These are phyloP conservation scores for Macrocystidia cucumis DNA, from an alignment of 1,284 basidiomycete species.

Conservation along the genomic window DNA sequence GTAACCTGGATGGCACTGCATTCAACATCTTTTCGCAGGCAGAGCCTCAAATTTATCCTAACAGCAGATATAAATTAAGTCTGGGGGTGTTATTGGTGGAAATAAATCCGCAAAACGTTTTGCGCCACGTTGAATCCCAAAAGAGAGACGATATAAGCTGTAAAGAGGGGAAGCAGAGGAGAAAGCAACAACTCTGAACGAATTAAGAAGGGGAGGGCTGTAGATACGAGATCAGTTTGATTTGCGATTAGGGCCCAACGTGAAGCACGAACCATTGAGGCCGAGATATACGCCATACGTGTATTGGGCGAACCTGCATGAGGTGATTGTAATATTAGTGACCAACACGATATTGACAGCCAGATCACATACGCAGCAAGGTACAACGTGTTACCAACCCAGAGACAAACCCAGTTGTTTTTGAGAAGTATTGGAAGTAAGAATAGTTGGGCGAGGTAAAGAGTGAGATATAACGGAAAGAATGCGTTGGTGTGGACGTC, in stretches of 20 bases:
- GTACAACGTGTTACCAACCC: conserved; percentile 91
- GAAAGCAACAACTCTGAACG: conserved; percentile 82
- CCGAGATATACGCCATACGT: conserved; percentile 88
- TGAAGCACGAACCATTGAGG: conserved; percentile 50
- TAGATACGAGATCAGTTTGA: conserved; percentile 8
- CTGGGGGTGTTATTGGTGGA: conserved; percentile 40
- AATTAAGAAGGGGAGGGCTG: conserved; percentile 87
- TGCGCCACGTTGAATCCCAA: conserved; percentile 87
- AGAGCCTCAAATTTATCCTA: background rate
- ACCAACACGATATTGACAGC: background rate
- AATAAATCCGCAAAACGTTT: conserved; percentile 72
- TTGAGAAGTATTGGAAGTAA: conserved; percentile 76
- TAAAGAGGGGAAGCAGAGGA: conserved; percentile 79
- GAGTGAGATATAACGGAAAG: conserved; percentile 85
- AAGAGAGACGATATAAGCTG: conserved; percentile 77
- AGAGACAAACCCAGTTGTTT: conserved; percentile 87
- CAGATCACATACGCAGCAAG: conserved; percentile 59
- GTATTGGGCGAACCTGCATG: conserved; percentile 72
- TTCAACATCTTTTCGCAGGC: background rate
- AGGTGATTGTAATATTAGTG: background rate
- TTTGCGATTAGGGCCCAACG: background rate
- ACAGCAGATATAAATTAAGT: conserved; percentile 2
- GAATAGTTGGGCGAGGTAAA: conserved; percentile 82
- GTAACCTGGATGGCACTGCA: too few species aligned
- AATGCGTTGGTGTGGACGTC: conserved; percentile 95